Evolutionary conservation across 495 filamentous ascomycete species (phyloP).

Genomic region (Bathelium albidoporum): DNA sequence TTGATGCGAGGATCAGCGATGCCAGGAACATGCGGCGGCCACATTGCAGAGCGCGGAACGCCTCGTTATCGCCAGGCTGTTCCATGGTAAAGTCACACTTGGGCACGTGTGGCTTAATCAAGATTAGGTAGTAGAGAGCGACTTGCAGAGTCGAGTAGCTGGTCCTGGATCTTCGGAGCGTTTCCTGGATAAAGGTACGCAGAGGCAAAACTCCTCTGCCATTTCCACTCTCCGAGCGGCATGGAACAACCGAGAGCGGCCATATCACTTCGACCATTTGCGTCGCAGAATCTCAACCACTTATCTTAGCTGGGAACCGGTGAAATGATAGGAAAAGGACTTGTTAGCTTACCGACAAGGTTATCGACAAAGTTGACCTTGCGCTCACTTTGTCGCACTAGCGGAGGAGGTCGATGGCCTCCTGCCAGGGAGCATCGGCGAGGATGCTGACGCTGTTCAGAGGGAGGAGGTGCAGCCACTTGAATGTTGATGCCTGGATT

Average conservation of each 20-base stretch:
- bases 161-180: conserved; percentile 82
- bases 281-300: conserved; percentile 75
- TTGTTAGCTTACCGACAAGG: conserved; percentile 80
- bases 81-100: conserved; percentile 76
- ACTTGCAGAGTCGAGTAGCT: conserved; percentile 97
- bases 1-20: conserved; percentile 84
- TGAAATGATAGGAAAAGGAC: conserved; percentile 13
- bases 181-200: conserved; percentile 94
- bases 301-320: conserved; percentile 23
- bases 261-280: conserved; percentile 97
- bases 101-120: conserved; percentile 86
- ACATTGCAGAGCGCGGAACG: conserved; percentile 79
- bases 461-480: conserved; percentile 32
- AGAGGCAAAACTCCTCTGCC: conserved; percentile 70
- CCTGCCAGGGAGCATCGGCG: conserved; percentile 47
- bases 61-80: conserved; percentile 63
- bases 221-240: conserved; percentile 39
- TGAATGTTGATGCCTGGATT: conserved; percentile 10
- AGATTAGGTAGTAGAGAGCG: conserved; percentile 87
- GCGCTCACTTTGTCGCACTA: conserved; percentile 83
- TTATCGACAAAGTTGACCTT: conserved; percentile 94
- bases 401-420: conserved; percentile 57
- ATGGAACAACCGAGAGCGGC: conserved; percentile 59
- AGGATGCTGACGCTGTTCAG: conserved; percentile 69
- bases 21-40: conserved; percentile 96